Percentiles rank a stretch among this genome's conserved stretches.
phyloP scores from a whole-genome alignment of 495 filamentous ascomycete genomes.

The Aspergillus saccharolyticus region DNA sequence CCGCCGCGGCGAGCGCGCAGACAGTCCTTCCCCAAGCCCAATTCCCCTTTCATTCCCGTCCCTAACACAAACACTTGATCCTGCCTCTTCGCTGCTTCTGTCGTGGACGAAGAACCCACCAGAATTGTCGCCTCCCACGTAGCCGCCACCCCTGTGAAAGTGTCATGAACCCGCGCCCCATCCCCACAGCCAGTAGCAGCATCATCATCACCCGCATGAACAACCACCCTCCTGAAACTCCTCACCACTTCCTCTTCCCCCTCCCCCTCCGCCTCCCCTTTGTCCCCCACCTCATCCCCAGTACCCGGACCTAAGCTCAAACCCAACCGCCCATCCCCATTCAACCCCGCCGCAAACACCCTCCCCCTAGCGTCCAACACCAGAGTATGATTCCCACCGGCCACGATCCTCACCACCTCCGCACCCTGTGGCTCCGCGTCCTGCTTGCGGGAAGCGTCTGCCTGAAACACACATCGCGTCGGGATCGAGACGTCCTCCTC shows the following conservation, averaged over 20 bases:
- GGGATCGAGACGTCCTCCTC: constrained; percentile 67
- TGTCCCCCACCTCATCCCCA: not conserved
- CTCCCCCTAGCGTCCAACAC: constrained; percentile 53
- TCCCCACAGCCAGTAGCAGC: not conserved
- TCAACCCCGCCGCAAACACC: constrained; percentile 60
- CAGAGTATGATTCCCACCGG: constrained; percentile 87
- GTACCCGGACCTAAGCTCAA: no score
- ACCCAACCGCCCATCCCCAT: constrained; percentile 45
- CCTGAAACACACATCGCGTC: constrained; percentile 50
- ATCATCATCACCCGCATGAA: no score
- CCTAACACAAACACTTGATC: constrained; percentile 59
- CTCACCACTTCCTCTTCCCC: constrained; percentile 8
- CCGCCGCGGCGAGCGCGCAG: not conserved
- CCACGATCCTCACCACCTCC: constrained; percentile 39
- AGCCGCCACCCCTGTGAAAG: constrained; percentile 49
- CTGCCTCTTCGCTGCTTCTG: not conserved
- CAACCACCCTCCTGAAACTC: constrained; percentile 25
- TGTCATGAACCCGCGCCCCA: constrained; percentile 2
- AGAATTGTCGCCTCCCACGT: constrained; percentile 72
- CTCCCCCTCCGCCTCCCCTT: no score
- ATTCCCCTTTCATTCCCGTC: constrained; percentile 61
- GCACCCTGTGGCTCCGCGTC: no score
- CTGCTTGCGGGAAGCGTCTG: not conserved
- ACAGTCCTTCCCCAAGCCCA: constrained; percentile 52
- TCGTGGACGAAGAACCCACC: constrained; percentile 32